These are phyloP conservation scores for Houttuynia cordata DNA, from an alignment of 164 flowering plant genomes.

Conservation along the genomic window DNA sequence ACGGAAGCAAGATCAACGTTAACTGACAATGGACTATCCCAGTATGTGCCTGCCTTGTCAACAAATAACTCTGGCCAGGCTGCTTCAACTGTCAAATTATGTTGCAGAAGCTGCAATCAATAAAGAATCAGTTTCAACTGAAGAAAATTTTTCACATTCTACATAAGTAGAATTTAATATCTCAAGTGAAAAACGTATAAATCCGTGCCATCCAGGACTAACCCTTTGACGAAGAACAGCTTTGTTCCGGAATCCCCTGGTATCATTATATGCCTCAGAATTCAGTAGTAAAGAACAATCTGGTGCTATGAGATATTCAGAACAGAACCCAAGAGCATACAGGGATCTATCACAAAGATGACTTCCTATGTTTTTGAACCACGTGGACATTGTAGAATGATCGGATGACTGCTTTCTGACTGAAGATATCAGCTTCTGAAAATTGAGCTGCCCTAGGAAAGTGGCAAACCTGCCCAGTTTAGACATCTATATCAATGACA, in stretches of 20 bases:
- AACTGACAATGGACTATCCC: conserved; percentile 75
- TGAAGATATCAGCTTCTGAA: conserved; percentile 51
- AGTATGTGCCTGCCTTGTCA: conserved; percentile 51
- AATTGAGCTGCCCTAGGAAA: conserved; percentile 64
- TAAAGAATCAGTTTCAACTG: background rate
- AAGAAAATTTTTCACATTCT: background rate
- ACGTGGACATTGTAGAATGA: conserved; percentile 18
- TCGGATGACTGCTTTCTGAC: conserved; percentile 17
- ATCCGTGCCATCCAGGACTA: conserved; percentile 9
- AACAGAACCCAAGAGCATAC: conserved; percentile 53
- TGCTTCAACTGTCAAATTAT: conserved; percentile 59
- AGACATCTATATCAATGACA: conserved; percentile 1
- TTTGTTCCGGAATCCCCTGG: conserved; percentile 34
- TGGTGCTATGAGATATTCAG: conserved; percentile 46
- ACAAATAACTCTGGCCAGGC: conserved; percentile 67
- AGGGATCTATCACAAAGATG: conserved; percentile 44
- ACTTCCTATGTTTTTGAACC: conserved; percentile 25
- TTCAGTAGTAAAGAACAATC: conserved; percentile 47
- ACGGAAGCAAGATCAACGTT: conserved; percentile 63
- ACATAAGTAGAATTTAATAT: background rate
- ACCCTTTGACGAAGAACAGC: conserved; percentile 64
- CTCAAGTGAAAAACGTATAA: background rate
- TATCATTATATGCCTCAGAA: conserved; percentile 38
- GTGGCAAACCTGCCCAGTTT: conserved; percentile 53
- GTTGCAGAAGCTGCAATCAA: conserved; percentile 61